Percentiles rank a stretch among this genome's conserved stretches.
These are phyloP conservation scores for Peronospora farinosa DNA, from an alignment of 352 stramenopile species.

Conservation along the genomic window DNA sequence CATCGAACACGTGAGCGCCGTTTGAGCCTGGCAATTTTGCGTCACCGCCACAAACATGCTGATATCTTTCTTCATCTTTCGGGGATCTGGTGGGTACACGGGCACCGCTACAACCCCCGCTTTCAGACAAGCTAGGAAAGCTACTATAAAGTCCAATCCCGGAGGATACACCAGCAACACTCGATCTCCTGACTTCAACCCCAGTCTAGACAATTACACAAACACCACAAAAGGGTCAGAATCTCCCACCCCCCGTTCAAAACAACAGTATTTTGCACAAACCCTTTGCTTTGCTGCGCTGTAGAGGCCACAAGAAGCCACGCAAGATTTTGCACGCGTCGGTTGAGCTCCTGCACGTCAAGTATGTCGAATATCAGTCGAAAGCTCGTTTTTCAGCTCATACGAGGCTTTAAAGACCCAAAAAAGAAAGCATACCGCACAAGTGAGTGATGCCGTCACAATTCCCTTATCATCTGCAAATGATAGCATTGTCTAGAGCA, in stretches of 20 bases:
- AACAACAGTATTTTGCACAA: slow-evolving; percentile 7
- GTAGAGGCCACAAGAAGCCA: slow-evolving; percentile 45
- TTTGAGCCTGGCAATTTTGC: slow-evolving; percentile 83
- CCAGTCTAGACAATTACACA: slow-evolving; percentile 32
- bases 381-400: slow-evolving; percentile 7
- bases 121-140: slow-evolving; percentile 94
- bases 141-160: slow-evolving; percentile 95
- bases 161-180: slow-evolving; percentile 97
- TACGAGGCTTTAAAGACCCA: not conserved
- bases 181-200: slow-evolving; percentile 58
- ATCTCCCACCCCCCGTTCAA: not conserved
- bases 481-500: slow-evolving; percentile 57
- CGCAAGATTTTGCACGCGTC: slow-evolving; percentile 60
- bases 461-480: slow-evolving; percentile 70
- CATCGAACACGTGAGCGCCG: slow-evolving; percentile 89
- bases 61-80: slow-evolving; percentile 93
- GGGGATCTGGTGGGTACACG: slow-evolving; percentile 87
- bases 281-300: slow-evolving; percentile 63
- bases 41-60: slow-evolving; percentile 93
- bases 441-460: slow-evolving; percentile 48
- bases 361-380: slow-evolving; percentile 6
- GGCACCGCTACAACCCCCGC: slow-evolving; percentile 92
- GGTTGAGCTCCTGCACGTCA: slow-evolving; percentile 51
- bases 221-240: slow-evolving; percentile 5
- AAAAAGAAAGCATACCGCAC: slow-evolving; percentile 30